Conservation (phyloP, 257 asterid species). For the Solanum tarapatanum region DNA sequence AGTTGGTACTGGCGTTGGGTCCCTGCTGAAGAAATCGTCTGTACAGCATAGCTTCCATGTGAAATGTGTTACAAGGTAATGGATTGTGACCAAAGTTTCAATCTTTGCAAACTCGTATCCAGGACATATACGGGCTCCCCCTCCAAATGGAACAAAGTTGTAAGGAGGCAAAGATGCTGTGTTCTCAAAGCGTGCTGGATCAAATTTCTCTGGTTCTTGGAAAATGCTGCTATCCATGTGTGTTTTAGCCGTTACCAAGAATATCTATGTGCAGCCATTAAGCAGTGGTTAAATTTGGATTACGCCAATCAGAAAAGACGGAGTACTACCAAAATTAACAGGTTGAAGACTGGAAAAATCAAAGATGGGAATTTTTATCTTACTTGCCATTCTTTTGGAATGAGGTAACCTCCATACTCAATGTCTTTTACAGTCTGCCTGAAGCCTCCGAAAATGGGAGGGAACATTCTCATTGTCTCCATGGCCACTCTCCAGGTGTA, state of each 20-base stretch:
- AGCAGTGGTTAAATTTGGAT: background rate
- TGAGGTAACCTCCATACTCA: slow-evolving; percentile 40
- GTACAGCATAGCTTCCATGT: slow-evolving; percentile 48
- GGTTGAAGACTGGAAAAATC: background rate
- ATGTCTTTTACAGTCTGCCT: slow-evolving; percentile 43
- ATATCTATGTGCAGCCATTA: slow-evolving; percentile 20
- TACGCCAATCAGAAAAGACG: background rate
- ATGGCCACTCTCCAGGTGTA: slow-evolving; percentile 66
- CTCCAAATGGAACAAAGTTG: slow-evolving; percentile 54
- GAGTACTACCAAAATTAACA: background rate
- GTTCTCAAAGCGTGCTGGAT: slow-evolving; percentile 42
- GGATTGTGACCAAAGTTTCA: slow-evolving; percentile 42
- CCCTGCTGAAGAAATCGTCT: slow-evolving; percentile 29
- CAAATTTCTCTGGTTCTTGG: slow-evolving; percentile 41
- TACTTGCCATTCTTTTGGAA: slow-evolving; percentile 82
- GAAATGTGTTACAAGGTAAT: slow-evolving; percentile 35
- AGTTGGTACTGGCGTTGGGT: slow-evolving; percentile 52
- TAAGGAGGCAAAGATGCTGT: slow-evolving; percentile 47
- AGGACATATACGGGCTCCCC: slow-evolving; percentile 64
- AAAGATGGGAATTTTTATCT: background rate
- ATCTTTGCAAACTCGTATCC: slow-evolving; percentile 65
- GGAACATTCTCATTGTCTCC: slow-evolving; percentile 52
- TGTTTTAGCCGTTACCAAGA: slow-evolving; percentile 51
- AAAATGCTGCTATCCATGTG: slow-evolving; percentile 48
- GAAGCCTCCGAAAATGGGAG: slow-evolving; percentile 59